A percentile compares a stretch with the other conserved stretches of the same genome.
Evolutionary conservation across 371 early-diverging fungal genomes (phyloP).

Genomic region (Mortierella sp.): DNA sequence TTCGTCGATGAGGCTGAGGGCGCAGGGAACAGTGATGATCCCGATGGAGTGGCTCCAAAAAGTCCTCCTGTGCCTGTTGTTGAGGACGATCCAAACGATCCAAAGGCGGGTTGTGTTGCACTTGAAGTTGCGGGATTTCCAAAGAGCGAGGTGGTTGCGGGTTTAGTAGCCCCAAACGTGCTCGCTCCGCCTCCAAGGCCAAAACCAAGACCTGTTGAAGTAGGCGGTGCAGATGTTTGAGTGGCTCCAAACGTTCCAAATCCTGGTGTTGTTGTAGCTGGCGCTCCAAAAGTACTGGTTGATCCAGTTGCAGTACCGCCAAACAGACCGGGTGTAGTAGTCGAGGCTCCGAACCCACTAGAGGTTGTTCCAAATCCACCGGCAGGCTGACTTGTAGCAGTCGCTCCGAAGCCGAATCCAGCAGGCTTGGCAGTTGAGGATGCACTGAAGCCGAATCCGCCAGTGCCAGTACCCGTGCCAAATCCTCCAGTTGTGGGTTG

Average conservation of each 20-base stretch:
- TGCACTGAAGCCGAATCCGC: conserved; percentile 58
- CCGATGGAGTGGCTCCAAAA: conserved; percentile 31
- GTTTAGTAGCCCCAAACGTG: conserved; percentile 60
- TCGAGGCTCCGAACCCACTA: conserved; percentile 49
- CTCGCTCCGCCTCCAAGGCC: conserved; percentile 55
- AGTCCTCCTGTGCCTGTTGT: conserved; percentile 35
- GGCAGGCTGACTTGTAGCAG: conserved; percentile 62
- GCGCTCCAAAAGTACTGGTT: conserved; percentile 61
- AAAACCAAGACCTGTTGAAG: conserved; percentile 56
- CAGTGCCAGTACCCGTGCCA: conserved; percentile 49
- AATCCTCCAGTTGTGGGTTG: conserved; percentile 46
- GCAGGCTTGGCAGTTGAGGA: conserved; percentile 57
- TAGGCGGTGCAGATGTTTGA: conserved; percentile 55
- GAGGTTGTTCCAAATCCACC: conserved; percentile 55
- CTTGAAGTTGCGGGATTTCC: conserved; percentile 48
- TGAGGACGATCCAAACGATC: conserved; percentile 50
- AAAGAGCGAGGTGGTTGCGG: conserved; percentile 53
- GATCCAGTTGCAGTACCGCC: conserved; percentile 65
- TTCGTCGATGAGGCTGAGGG: conserved; percentile 43
- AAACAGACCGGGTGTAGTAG: conserved; percentile 58
- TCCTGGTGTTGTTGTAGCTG: conserved; percentile 39
- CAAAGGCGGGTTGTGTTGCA: conserved; percentile 43
- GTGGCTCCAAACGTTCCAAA: conserved; percentile 61
- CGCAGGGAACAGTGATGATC: conserved; percentile 47
- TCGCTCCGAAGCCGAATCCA: conserved; percentile 60